These are phyloP conservation scores for Fusarium siculi DNA, from an alignment of 2,329 filamentous ascomycete genomes.

Conservation along the genomic window DNA sequence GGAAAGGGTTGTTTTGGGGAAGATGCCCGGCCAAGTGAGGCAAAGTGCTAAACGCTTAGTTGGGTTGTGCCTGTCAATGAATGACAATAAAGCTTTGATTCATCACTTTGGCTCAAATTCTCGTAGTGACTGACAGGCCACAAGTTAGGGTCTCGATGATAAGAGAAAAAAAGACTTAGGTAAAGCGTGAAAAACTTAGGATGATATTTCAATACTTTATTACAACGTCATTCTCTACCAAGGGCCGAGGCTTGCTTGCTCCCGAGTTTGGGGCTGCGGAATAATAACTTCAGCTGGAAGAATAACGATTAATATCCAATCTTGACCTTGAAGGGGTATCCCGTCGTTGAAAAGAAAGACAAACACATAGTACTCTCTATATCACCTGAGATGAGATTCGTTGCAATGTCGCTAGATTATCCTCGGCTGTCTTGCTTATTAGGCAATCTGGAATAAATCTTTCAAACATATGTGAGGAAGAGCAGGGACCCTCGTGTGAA, in stretches of 20 bases:
- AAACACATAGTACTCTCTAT: neutral
- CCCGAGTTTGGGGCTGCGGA: neutral
- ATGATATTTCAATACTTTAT: neutral
- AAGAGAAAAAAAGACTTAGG: neutral
- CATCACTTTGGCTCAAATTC: neutral
- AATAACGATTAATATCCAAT: neutral
- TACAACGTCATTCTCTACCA: neutral
- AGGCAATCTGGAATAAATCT: constrained; percentile 2
- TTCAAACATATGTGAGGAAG: constrained; percentile 9
- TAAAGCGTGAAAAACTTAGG: neutral
- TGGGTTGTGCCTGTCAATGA: neutral
- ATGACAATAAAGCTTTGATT: neutral
- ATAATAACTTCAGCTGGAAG: neutral
- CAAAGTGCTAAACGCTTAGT: constrained; percentile 7
- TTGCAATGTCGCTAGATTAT: constrained; percentile 19
- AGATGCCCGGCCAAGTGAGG: constrained; percentile 25
- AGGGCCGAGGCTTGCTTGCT: neutral
- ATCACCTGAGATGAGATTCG: neutral
- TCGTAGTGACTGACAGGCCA: neutral
- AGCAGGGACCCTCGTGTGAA: constrained; percentile 16
- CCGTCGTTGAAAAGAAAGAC: neutral
- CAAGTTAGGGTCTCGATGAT: neutral
- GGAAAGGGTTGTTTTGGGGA: constrained; percentile 13
- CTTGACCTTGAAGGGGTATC: constrained; percentile 6
- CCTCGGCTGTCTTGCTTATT: constrained; percentile 13